Base-by-base conservation (phyloP, 2,329 filamentous ascomycete species). In the Stemphylium lycopersici region DNA sequence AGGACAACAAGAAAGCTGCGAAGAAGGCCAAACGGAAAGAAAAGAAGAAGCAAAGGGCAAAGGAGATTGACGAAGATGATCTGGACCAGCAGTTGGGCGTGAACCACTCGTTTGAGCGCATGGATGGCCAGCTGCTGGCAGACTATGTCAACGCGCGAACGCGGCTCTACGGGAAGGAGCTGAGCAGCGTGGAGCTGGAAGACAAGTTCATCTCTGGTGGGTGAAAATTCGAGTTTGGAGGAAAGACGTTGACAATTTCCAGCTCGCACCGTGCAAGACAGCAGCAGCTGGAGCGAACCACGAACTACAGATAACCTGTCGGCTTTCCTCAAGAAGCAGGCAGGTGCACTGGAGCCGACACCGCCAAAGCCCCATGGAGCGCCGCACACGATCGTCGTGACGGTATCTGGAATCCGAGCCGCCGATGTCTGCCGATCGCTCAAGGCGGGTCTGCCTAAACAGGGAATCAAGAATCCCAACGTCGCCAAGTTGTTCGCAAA, bases 401-500 rank as follows among this genome's bases (percentile, higher is more conserved):
- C 93, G 11, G 86, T 86, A 7, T 91, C 93, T 5, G 95, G 91
- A 0, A 80, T 97, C 51, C 83, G 95, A 67, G 92, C 95, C 4
- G 92, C 93, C 13, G 90, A 98, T 69, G 78, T 97, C 3, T 79
- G 96, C 59, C 85, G 91, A 42, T 87, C 87, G 61, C 93, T 95
- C 66, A 90, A 93, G 71, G 87, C 83, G 8, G 72, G 70, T 5
- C 59, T 74, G 10, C 69, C 72, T 4, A 70, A 70, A 43, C 64
- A 73, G 45, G 72, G 71, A 18, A 52, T 73, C 47, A 91, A 95
- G 73, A 87, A 91, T 7, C 86, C 84, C 44, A 83, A 85, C 40
- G 87, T 99, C 1, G 90, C 90, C 2, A 99, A 99, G 76, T 80
- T 99, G 71, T 99, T 99, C 75, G 93, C 95, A 29, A 99, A 99